Conservation (phyloP, 192 early-diverging fungal species). For the Gigaspora rosea region DNA sequence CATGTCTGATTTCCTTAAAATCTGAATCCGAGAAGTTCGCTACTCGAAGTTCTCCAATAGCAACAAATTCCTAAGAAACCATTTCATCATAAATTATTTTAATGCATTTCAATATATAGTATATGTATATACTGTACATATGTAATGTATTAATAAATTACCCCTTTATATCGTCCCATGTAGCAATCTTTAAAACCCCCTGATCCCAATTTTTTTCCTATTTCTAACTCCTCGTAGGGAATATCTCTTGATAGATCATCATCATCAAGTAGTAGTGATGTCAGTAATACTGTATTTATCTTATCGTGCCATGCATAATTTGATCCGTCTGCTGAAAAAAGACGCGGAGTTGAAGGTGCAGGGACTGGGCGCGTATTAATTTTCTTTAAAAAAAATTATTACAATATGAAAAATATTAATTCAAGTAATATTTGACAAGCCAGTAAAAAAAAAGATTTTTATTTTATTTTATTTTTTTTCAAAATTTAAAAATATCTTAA, state of each 20-base stretch:
- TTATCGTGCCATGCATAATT: constrained; percentile 41
- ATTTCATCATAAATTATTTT: neutral
- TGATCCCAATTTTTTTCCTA: constrained; percentile 69
- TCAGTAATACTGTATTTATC: constrained; percentile 44
- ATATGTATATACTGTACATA: neutral
- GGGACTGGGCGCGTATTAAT: constrained; percentile 67
- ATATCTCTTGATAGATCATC: constrained; percentile 60
- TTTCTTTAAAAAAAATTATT: constrained; percentile 54
- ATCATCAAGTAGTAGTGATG: constrained; percentile 48
- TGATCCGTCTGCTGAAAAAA: constrained; percentile 53
- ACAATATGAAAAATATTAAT: neutral
- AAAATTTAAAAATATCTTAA: too few relatives aligned
- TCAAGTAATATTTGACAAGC: neutral
- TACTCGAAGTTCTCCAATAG: constrained; percentile 70
- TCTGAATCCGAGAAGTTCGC: constrained; percentile 69
- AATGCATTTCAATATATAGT: neutral
- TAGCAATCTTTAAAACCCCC: constrained; percentile 83
- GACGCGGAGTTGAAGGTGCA: constrained; percentile 64
- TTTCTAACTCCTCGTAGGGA: constrained; percentile 55
- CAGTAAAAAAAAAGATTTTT: neutral
- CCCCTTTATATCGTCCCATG: constrained; percentile 62
- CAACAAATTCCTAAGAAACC: constrained; percentile 57
- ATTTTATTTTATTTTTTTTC: neutral
- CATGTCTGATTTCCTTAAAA: constrained; percentile 72
- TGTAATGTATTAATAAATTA: constrained; percentile 22